Evolutionary conservation across 768 basidiomycete genomes (phyloP).

Genomic region (Boletus vinaceobasis): DNA sequence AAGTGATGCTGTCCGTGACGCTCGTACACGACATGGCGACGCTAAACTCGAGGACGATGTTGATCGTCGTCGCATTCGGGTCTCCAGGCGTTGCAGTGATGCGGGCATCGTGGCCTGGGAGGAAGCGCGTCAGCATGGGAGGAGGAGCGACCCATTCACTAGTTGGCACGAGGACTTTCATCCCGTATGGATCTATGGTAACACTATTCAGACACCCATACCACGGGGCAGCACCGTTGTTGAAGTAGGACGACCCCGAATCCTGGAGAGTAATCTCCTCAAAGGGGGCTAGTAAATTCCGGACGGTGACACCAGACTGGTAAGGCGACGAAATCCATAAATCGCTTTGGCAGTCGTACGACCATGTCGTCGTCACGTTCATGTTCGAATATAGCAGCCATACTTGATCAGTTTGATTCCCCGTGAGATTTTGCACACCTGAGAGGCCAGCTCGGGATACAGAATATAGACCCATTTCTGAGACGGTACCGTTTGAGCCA

Average conservation of each 20-base stretch:
- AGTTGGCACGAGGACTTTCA: constrained; percentile 75
- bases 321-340: constrained; percentile 84
- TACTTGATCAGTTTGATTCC: constrained; percentile 60
- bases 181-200: constrained; percentile 70
- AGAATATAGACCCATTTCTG: constrained; percentile 89
- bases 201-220: constrained; percentile 70
- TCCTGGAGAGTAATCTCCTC: constrained; percentile 69
- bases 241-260: constrained; percentile 62
- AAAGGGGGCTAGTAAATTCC: constrained; percentile 80
- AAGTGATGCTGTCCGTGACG: constrained; percentile 58
- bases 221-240: constrained; percentile 56
- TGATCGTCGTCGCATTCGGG: constrained; percentile 52
- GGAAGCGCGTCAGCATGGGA: constrained; percentile 75
- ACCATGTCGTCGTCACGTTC: constrained; percentile 67
- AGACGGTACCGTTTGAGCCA: constrained; percentile 76
- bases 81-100: constrained; percentile 39
- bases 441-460: constrained; percentile 63
- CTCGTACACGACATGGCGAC: constrained; percentile 67
- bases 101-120: constrained; percentile 85
- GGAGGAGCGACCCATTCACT: constrained; percentile 65
- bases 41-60: constrained; percentile 80
- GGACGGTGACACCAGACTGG: constrained; percentile 53
- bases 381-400: constrained; percentile 88
- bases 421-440: constrained; percentile 58
- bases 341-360: constrained; percentile 51